Conservation (phyloP, 805 yeast genomes). For the Metschnikowia reukaufii region DNA sequence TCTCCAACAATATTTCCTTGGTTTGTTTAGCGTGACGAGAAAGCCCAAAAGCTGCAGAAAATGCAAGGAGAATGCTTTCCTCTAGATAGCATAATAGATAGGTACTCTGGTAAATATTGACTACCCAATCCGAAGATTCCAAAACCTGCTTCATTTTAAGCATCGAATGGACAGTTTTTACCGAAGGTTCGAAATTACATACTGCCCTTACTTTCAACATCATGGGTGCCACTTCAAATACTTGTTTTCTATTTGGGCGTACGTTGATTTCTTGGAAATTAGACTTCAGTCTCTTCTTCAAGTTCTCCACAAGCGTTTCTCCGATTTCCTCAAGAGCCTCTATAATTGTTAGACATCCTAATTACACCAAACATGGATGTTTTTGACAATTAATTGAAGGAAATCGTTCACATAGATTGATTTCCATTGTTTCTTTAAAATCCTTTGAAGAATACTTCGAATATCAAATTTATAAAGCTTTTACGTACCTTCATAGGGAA, state of each 20-base stretch:
- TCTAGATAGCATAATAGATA: slow-evolving; percentile 6
- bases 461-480: background rate
- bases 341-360: background rate
- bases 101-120: background rate
- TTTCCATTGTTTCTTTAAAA: too few relatives aligned
- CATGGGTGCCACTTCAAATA: slow-evolving; percentile 4
- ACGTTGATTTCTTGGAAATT: slow-evolving; percentile 3
- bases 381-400: background rate
- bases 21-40: background rate
- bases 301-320: background rate
- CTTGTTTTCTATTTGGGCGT: slow-evolving; percentile 4
- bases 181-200: slow-evolving; percentile 6
- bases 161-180: slow-evolving; percentile 6
- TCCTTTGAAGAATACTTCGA: background rate
- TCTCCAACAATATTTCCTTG: slow-evolving; percentile 3
- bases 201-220: slow-evolving; percentile 10
- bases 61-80: slow-evolving; percentile 9
- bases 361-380: background rate
- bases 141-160: slow-evolving; percentile 1
- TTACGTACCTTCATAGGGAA: slow-evolving; percentile 14
- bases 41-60: background rate
- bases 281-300: background rate
- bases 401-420: background rate
- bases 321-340: slow-evolving; percentile 10
- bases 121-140: slow-evolving; percentile 4